Evolutionary conservation across 1,284 basidiomycete genomes (phyloP), one percentile per base, ranked within the genome.

Genomic region (Megacollybia platyphylla): DNA sequence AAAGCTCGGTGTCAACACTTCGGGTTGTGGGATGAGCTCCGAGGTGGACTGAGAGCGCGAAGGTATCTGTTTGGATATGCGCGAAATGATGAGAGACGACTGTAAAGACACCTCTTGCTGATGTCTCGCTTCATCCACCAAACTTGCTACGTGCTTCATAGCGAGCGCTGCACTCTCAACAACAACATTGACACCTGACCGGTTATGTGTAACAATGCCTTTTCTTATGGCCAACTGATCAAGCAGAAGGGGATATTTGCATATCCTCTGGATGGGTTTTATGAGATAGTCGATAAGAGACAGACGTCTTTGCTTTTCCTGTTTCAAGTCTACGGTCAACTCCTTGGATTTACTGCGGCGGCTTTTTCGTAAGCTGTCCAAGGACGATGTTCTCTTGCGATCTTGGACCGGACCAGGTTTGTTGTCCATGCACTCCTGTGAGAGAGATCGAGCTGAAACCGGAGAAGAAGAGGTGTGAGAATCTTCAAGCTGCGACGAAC

Each of bases 241-340:
- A 30, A 97, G 73, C 9, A 97, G 71, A 35, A 96, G 70, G 7
- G 90, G 89, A 56, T 97, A 97, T 53, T 84, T 87, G 70, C 90
- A 93, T 38, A 93, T 81, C 34, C 89, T 69, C 60, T 93, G 89
- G 13, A 92, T 73, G 5, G 89, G 89, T 57, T 88, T 87, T 62
- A 93, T 92, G 61, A 93, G 68, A 56, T 89, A 87, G 60, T 93
- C 89, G 51, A 76, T 66, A 54, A 86, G 75, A 44, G 68, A 66
- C 40, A 91, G 73, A 38, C 72, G 70, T 7, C 51, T 68, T 43
- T 48, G 54, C 46, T 54, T 62, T 18, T 61, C 62, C 42, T 55
- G 52, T 18, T 37, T 49, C 8, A 46, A 15, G 39, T 60, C 58
- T 28, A 26, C 51, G 0, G 54, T 53, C 5, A 48, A 43, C 18